Conservation (phyloP, 371 early-diverging fungal species). For the Globomyces sp. region DNA sequence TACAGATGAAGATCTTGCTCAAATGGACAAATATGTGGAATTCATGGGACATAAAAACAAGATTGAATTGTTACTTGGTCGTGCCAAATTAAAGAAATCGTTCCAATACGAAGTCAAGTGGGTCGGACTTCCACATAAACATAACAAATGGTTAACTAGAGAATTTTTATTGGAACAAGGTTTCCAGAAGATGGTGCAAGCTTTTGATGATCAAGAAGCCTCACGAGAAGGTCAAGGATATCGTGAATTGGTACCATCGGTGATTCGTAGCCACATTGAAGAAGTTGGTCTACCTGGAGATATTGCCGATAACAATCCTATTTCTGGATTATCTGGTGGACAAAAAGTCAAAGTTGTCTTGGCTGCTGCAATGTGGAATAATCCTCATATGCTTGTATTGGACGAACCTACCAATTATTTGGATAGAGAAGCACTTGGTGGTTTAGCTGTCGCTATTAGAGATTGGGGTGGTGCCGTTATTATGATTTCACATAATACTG, state of each 20-base stretch:
- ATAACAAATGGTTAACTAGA: slow-evolving; percentile 71
- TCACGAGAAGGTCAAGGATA: slow-evolving; percentile 68
- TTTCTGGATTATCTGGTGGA: slow-evolving; percentile 76
- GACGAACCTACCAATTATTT: slow-evolving; percentile 89
- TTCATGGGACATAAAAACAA: slow-evolving; percentile 61
- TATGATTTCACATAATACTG: slow-evolving; percentile 83
- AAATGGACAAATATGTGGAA: slow-evolving; percentile 61
- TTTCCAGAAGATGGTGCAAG: slow-evolving; percentile 71
- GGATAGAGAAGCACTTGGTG: slow-evolving; percentile 85
- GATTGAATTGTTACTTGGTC: slow-evolving; percentile 62
- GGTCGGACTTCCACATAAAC: slow-evolving; percentile 63
- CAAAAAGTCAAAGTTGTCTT: slow-evolving; percentile 88
- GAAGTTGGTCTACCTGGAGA: slow-evolving; percentile 79
- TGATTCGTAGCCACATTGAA: slow-evolving; percentile 67
- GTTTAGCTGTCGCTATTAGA: slow-evolving; percentile 75
- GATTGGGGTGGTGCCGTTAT: slow-evolving; percentile 82
- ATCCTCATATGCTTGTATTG: slow-evolving; percentile 78
- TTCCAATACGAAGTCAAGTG: slow-evolving; percentile 84
- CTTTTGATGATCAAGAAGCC: slow-evolving; percentile 78
- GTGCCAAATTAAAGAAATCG: slow-evolving; percentile 76
- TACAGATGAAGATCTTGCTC: slow-evolving; percentile 63
- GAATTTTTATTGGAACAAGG: slow-evolving; percentile 70
- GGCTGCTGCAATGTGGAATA: slow-evolving; percentile 79
- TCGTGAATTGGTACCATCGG: slow-evolving; percentile 64
- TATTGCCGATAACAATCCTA: slow-evolving; percentile 71